Percentiles rank a stretch among this genome's conserved stretches.
Evolutionary conservation across 2,329 filamentous ascomycete genomes (phyloP).

Genomic region (Coniochaeta sp.): DNA sequence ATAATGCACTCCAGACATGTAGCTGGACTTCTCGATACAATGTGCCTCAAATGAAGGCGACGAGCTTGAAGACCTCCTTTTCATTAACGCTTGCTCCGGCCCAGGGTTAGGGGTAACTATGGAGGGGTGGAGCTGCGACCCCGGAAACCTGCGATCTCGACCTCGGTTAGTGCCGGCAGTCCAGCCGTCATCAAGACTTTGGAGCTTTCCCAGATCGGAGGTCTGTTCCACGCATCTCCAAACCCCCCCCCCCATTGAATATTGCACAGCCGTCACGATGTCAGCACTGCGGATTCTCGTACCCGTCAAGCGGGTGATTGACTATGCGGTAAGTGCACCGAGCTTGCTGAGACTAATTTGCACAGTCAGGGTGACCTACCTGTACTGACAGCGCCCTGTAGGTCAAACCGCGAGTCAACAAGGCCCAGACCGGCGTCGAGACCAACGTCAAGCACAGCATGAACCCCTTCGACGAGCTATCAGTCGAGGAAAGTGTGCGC

Average conservation of each 20-base stretch:
- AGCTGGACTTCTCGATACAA: too few species aligned
- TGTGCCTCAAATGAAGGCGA: too few species aligned
- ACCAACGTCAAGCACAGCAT: conserved; percentile 96
- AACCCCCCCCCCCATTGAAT: background rate
- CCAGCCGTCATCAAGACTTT: background rate
- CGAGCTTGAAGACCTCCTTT: background rate
- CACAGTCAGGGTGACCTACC: too few species aligned
- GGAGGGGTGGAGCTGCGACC: background rate
- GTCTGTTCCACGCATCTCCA: background rate
- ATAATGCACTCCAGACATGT: too few species aligned
- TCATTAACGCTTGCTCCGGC: background rate
- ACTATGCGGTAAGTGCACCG: conserved; percentile 62
- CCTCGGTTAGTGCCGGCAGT: background rate
- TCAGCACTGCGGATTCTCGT: conserved; percentile 68
- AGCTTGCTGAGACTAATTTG: too few species aligned
- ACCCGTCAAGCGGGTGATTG: conserved; percentile 77
- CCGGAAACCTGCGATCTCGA: background rate
- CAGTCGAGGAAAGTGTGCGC: conserved; percentile 90
- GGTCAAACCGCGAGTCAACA: conserved; percentile 66
- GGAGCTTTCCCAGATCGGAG: background rate
- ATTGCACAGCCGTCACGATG: conserved; percentile 29
- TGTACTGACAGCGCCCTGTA: conserved; percentile 18
- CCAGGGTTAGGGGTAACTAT: background rate
- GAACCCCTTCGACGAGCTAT: conserved; percentile 99
- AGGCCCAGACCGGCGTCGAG: conserved; percentile 77